Percentiles rank a stretch among this genome's conserved stretches.
Evolutionary conservation across 2,329 filamentous ascomycete genomes (phyloP).

Genomic region (Fusarium sp.): DNA sequence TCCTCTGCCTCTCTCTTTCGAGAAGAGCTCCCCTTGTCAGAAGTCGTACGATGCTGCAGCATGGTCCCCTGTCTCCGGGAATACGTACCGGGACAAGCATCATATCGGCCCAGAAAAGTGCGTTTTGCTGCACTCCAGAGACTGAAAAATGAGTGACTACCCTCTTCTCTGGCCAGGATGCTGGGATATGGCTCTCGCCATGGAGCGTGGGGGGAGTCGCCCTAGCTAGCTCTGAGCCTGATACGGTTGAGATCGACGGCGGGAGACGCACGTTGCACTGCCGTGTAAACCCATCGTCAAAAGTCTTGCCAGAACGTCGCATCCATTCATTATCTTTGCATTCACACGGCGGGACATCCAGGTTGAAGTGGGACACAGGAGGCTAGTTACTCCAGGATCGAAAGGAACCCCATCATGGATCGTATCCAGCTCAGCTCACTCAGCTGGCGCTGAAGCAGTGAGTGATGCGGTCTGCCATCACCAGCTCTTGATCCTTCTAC

Average conservation of each 20-base stretch:
- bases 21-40: background rate
- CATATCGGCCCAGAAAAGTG: background rate
- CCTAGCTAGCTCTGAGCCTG: conserved; percentile 5
- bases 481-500: background rate
- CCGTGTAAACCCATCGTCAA: conserved; percentile 6
- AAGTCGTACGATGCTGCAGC: conserved; percentile 7
- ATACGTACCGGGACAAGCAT: conserved; percentile 11
- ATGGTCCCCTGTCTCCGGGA: background rate
- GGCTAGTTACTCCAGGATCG: background rate
- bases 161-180: background rate
- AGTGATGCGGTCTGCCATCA: background rate
- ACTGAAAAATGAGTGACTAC: background rate
- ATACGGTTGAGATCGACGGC: conserved; percentile 7
- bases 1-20: background rate
- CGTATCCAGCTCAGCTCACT: background rate
- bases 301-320: conserved; percentile 3
- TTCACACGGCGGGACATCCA: background rate
- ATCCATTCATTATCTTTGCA: background rate
- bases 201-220: conserved; percentile 9
- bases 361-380: background rate
- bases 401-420: background rate
- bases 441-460: background rate
- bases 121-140: background rate
- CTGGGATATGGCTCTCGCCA: background rate
- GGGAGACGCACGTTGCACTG: conserved; percentile 7